These are phyloP conservation scores for Xylaria curta DNA, from an alignment of 495 filamentous ascomycete genomes.

Conservation along the genomic window DNA sequence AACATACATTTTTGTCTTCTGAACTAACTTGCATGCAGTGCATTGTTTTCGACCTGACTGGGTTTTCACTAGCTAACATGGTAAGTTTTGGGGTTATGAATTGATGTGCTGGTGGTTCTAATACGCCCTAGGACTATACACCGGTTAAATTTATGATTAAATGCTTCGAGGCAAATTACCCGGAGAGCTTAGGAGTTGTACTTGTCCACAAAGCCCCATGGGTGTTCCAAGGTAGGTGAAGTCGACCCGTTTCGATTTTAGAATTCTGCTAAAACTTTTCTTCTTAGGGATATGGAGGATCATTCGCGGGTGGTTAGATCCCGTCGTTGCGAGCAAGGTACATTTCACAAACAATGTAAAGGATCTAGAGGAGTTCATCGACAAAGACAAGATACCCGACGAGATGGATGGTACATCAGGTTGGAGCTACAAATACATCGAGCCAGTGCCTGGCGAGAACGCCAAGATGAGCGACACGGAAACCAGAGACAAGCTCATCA, in stretches of 20 bases:
- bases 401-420: conserved; percentile 85
- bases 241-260: neutral
- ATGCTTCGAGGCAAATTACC: conserved; percentile 99
- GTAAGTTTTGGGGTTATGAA: conserved; percentile 50
- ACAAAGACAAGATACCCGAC: conserved; percentile 70
- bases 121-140: conserved; percentile 74
- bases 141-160: conserved; percentile 99
- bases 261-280: conserved; percentile 17
- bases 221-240: conserved; percentile 83
- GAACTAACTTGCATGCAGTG: conserved; percentile 53
- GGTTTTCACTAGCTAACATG: conserved; percentile 94
- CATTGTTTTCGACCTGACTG: conserved; percentile 92
- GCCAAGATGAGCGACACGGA: conserved; percentile 69
- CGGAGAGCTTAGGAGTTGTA: conserved; percentile 87
- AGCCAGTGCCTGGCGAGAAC: conserved; percentile 78
- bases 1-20: conserved; percentile 39
- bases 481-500: conserved; percentile 65
- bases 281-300: conserved; percentile 78
- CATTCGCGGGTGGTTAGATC: conserved; percentile 95
- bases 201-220: conserved; percentile 98
- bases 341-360: conserved; percentile 87
- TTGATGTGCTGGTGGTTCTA: conserved; percentile 16
- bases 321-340: conserved; percentile 92
- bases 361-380: conserved; percentile 81
- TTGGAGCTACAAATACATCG: conserved; percentile 80